A percentile compares a stretch with the other conserved stretches of the same genome.
Evolutionary conservation across 768 basidiomycete genomes (phyloP).

Genomic region (Mycena galopus): DNA sequence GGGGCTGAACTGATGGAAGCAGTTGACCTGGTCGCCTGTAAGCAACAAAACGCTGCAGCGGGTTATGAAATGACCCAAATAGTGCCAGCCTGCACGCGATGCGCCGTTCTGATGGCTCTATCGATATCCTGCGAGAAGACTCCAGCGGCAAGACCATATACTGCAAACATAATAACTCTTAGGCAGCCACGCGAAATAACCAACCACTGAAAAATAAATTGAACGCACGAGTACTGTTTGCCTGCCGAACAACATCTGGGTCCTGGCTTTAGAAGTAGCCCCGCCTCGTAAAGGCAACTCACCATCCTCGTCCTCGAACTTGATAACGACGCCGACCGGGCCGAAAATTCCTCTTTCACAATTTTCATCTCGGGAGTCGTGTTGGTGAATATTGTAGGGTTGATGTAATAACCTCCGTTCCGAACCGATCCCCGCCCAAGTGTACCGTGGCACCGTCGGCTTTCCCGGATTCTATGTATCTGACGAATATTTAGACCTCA

Average conservation of each 20-base stretch:
- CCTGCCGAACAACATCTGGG: constrained; percentile 48
- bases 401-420: constrained; percentile 68
- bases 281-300: not conserved
- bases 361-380: constrained; percentile 68
- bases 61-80: constrained; percentile 56
- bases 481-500: too few relatives aligned
- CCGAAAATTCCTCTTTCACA: constrained; percentile 74
- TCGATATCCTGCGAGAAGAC: constrained; percentile 63
- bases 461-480: constrained; percentile 75
- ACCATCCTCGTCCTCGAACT: constrained; percentile 65
- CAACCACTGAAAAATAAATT: not conserved
- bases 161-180: not conserved
- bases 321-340: constrained; percentile 74
- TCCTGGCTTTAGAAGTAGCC: not conserved
- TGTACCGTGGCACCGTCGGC: constrained; percentile 70
- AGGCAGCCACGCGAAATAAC: not conserved
- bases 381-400: constrained; percentile 75
- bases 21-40: constrained; percentile 48
- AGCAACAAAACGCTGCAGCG: not conserved
- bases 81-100: constrained; percentile 76
- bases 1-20: constrained; percentile 51
- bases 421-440: constrained; percentile 65
- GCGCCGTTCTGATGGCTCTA: constrained; percentile 59
- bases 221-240: constrained; percentile 57
- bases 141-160: constrained; percentile 66